Base-by-base conservation (phyloP, 116 monocot genomes). In the Zostera marina region DNA sequence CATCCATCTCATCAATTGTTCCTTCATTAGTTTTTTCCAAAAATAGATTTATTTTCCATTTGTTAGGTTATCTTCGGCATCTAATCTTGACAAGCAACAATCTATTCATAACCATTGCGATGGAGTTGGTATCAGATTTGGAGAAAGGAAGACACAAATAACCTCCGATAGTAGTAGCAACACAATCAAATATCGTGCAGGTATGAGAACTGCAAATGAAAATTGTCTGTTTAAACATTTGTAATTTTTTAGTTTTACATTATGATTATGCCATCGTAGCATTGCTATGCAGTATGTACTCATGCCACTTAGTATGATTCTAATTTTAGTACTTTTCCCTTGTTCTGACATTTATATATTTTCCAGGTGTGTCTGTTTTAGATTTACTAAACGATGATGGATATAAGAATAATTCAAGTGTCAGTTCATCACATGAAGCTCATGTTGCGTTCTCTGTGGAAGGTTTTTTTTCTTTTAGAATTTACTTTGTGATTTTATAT, bases 401-500 rank as follows among this genome's bases (percentile, higher is more conserved):
- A 44, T 59, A 12, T 17, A 14, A 52, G 19, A 42, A 24, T 42
- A 24, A 44, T 17, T 44, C 51, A 60, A 52, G 25, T 16, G 60
- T 41, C 15, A 51, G 12, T 42, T 52, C 52, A 52, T 51, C 68
- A 58, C 52, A 48, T 12, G 68, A 68, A 53, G 22, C 39, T 41
- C 68, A 68, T 68, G 68, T 61, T 60, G 51, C 68, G 44, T 68
- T 68, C 52, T 68, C 68, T 53, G 68, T 68, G 10, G 42, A 53
- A 68, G 68, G 68, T 68, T 59, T 7, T 15, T 2, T 41, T 17
- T 38, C 3, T 7, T 56, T 24, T 9, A 56, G 32, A 56, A n/a
- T 46, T 3, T 32, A 22, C 41, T n/a, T n/a, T 57, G 15, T 10
- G 40, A 40, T 57, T 38, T 15, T 14, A 57, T 49, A 8, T 20